These are phyloP conservation scores for Clathrospora elynae DNA, from an alignment of 2,329 filamentous ascomycete genomes.

Conservation along the genomic window DNA sequence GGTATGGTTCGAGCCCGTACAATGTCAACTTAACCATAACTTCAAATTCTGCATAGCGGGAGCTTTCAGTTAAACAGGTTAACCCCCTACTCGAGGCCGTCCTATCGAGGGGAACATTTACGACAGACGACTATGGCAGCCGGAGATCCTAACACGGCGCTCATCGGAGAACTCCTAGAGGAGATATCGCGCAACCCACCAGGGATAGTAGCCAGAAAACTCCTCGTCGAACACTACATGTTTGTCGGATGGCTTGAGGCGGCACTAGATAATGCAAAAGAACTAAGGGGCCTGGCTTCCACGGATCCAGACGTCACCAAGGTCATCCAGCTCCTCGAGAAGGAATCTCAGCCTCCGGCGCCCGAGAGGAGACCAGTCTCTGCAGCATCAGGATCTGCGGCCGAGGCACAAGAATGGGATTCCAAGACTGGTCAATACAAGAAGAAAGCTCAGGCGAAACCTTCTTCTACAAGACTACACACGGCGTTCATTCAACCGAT, in stretches of 20 bases:
- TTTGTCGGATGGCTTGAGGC: conserved; percentile 43
- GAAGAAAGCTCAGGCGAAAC: conserved; percentile 6
- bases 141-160: conserved; percentile 39
- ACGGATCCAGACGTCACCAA: conserved; percentile 31
- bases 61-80: too few species aligned
- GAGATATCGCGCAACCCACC: conserved; percentile 38
- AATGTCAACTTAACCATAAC: too few species aligned
- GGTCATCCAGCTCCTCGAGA: conserved; percentile 28
- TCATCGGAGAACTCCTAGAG: conserved; percentile 41
- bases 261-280: conserved; percentile 36
- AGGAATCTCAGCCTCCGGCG: conserved; percentile 29
- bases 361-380: conserved; percentile 6
- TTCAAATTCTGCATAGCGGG: too few species aligned
- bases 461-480: not conserved
- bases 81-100: too few species aligned
- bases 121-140: conserved; percentile 12
- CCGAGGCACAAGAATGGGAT: conserved; percentile 18
- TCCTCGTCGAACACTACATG: conserved; percentile 43
- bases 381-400: not conserved
- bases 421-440: conserved; percentile 17
- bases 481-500: conserved; percentile 9
- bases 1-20: too few species aligned
- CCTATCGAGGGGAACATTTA: too few species aligned
- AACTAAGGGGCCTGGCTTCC: conserved; percentile 31
- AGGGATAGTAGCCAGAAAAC: conserved; percentile 35